Percentiles rank a stretch among this genome's conserved stretches.
Evolutionary conservation across 352 stramenopile species (phyloP).

Genomic region (Phytopythium delawarense): DNA sequence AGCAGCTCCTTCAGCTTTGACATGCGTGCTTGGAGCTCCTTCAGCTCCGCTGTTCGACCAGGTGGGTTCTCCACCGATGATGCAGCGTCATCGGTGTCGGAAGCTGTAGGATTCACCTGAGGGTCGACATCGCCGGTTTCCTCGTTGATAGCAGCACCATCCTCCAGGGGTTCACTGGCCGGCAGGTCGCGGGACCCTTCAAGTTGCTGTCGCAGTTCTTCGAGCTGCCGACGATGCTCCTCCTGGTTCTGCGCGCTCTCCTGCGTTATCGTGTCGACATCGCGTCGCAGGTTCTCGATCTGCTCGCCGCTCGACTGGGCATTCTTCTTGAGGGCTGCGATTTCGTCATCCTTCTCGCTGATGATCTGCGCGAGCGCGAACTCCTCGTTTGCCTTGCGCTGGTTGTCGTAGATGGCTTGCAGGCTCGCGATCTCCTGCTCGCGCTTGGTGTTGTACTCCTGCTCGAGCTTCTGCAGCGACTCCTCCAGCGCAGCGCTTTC

Average conservation of each 20-base stretch:
- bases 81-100: constrained; percentile 12
- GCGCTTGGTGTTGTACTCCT: constrained; percentile 19
- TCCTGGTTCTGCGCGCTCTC: constrained; percentile 22
- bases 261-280: constrained; percentile 18
- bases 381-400: constrained; percentile 37
- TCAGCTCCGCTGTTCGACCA: neutral
- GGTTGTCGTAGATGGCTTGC: constrained; percentile 23
- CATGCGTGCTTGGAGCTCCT: constrained; percentile 12
- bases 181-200: constrained; percentile 9
- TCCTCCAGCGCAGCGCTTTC: constrained; percentile 34
- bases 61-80: neutral
- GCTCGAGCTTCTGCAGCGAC: constrained; percentile 30
- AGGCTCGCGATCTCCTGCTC: constrained; percentile 38
- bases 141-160: neutral
- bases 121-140: constrained; percentile 5
- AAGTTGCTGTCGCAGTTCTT: constrained; percentile 14
- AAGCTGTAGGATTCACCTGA: constrained; percentile 4
- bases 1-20: constrained; percentile 7
- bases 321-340: constrained; percentile 28
- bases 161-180: constrained; percentile 9
- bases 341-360: constrained; percentile 36
- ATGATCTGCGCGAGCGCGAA: constrained; percentile 48
- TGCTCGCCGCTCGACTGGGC: constrained; percentile 24
- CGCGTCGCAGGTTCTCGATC: constrained; percentile 20
- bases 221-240: constrained; percentile 23